Evolutionary conservation across 257 asterid genomes (phyloP), one percentile per base, ranked within the genome.

Genomic region (Solanum clarkiae): DNA sequence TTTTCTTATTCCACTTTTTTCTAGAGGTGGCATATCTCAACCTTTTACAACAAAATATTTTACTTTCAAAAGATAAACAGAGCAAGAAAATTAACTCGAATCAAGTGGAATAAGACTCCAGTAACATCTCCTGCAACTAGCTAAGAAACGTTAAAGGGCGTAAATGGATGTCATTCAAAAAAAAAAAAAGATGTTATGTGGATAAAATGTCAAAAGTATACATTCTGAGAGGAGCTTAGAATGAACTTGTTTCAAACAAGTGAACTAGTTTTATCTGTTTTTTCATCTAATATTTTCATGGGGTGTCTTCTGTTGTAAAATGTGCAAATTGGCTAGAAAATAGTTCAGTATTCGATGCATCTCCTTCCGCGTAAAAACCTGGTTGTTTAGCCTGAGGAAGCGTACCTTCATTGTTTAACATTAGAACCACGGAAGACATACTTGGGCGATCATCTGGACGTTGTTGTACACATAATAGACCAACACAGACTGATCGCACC

Each of bases 381-480:
- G 89, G 92, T 40, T 84, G 85, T 22, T 65, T 84, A 60, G 88
- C 55, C 55, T 75, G 86, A n/a, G 91, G 91, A 63, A 90, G 42
- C 14, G 8, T 70, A 59, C 84, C 88, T 8, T 88, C 89, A 55
- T 70, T 87, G 80, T 88, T 84, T 17, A 90, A 22, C 91, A 88
- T 90, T 42, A 79, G 13, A 63, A 82, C 68, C 57, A 81, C 90
- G 14, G 82, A 85, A 32, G 90, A 69, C 92, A 88, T 88, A 71
- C 70, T 77, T 63, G 93, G 93, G 65, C 91, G 87, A 26, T 82
- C 91, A 13, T 86, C 85, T 5, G 86, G 88, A 65, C 83, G 42
- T 57, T 84, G 80, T 80, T 90, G 93, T 15, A 88, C 90, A 57
- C 92, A 90, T 70, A 90, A 70, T 68, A 90, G 54, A 13, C 90